Evolutionary conservation across 2,329 filamentous ascomycete species (phyloP), one percentile per base, ranked within the genome.

Genomic region (Sporothrix curviconia): DNA sequence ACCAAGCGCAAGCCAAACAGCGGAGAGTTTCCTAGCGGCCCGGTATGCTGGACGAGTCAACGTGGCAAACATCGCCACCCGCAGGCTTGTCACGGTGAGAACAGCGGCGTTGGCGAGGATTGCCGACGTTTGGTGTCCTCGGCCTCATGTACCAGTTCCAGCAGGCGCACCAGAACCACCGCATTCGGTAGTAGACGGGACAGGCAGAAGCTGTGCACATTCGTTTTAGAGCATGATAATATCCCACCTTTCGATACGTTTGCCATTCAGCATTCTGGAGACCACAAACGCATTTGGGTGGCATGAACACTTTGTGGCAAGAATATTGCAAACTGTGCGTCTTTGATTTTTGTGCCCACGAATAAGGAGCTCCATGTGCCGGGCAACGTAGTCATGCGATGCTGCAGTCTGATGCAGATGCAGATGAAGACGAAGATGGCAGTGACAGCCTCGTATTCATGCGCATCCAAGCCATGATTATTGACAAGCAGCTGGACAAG

Each of bases 71-170:
- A 15, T 79, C 79, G 3, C 80, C 80, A 2, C 73, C 74, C 1
- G 76, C 75, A 58, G 76, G 72, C 0, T 62, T 81, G 17, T 80
- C 76, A 43, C 73, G 78, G 28, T n/a, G 80, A 82, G 61, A 78
- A 75, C 61, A 83, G 79, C 64, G 72, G 70, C 7, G 70, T 70
- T 17, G 71, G 70, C 0, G 74, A 74, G 11, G 77, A 78, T 40
- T n/a, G 70, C 75, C 3, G 79, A 81, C 14, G 74, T 76, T n/a
- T 2, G 81, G 81, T 1, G 80, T 84, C 2, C 70, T 84, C 44
- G 78, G 78, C 4, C 72, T 84, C 64, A 78, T 84, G 59, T 79
- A 81, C 61, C 80, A 84, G 65, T 75, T 84, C 58, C 79, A 80
- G 63, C 78, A 83, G 66, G 77, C 78, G 22, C 79, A 83, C 61